Conservation (phyloP, 176 grass and related monocot genomes). For the sorghum (Sorghum bicolor) region DNA sequence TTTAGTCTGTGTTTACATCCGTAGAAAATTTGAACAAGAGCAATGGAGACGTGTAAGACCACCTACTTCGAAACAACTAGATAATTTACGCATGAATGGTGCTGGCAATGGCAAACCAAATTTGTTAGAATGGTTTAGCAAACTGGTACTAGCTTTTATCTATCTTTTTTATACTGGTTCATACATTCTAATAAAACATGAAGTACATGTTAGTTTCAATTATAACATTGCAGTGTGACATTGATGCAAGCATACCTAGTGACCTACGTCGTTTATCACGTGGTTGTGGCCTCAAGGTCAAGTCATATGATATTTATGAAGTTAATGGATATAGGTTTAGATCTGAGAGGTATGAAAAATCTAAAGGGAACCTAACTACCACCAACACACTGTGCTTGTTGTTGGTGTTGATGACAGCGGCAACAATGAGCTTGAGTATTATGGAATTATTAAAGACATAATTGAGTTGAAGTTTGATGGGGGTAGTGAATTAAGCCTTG, state of each 20-base stretch:
- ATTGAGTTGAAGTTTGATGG: no score
- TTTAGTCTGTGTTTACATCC: neutral
- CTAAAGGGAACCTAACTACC: neutral
- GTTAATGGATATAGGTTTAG: slow-evolving; percentile 10
- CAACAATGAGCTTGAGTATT: no score
- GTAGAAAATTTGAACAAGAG: neutral
- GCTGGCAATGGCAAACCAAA: neutral
- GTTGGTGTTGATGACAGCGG: neutral
- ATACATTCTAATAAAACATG: no score
- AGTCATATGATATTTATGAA: slow-evolving; percentile 23
- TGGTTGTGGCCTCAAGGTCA: neutral
- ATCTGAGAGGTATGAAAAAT: slow-evolving; percentile 13
- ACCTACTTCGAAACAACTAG: neutral
- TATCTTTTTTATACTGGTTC: no score
- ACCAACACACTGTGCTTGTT: neutral
- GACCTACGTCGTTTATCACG: neutral
- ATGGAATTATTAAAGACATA: no score
- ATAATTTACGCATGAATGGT: neutral
- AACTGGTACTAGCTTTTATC: neutral
- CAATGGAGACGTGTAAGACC: neutral
- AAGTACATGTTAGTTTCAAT: neutral
- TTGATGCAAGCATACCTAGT: neutral
- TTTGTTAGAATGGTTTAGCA: slow-evolving; percentile 15
- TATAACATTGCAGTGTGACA: neutral
- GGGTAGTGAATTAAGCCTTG: no score